Conservation (phyloP, 1,284 basidiomycete species). For the Cutaneotrichosporon mucoides region DNA sequence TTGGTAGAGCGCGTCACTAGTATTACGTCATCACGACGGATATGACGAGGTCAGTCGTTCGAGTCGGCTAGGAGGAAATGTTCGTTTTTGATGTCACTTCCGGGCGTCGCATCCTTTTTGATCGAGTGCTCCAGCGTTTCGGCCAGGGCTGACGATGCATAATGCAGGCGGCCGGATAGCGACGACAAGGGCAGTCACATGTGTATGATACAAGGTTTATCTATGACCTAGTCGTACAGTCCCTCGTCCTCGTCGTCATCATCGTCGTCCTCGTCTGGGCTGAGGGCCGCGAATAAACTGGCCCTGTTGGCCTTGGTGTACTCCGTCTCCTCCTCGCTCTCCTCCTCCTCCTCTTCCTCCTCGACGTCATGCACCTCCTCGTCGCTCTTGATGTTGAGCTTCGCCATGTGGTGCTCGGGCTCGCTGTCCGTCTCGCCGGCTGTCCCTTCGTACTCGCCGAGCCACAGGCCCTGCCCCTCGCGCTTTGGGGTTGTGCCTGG, state of each 20-base stretch:
- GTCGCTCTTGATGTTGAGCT: constrained; percentile 11
- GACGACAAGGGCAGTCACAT: too few species aligned
- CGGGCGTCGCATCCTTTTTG: background rate
- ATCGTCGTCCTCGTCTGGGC: constrained; percentile 42
- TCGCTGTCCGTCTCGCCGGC: constrained; percentile 22
- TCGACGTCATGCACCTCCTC: constrained; percentile 20
- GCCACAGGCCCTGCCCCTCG: constrained; percentile 20
- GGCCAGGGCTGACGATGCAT: background rate
- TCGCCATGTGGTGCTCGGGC: too few species aligned
- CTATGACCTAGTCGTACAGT: background rate
- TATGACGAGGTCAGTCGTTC: constrained; percentile 9
- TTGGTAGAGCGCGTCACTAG: constrained; percentile 43
- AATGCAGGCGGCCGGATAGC: background rate
- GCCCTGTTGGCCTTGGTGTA: constrained; percentile 14
- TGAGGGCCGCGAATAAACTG: constrained; percentile 46
- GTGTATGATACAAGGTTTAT: too few species aligned
- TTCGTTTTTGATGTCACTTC: background rate
- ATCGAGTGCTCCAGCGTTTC: background rate
- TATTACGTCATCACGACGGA: constrained; percentile 6
- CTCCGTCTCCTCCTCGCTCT: constrained; percentile 13
- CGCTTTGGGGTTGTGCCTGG: constrained; percentile 33
- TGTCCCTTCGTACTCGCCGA: constrained; percentile 27
- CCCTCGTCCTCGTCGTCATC: constrained; percentile 4
- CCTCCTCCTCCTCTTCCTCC: constrained; percentile 22
- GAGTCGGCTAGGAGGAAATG: constrained; percentile 7